Percentiles rank a stretch among this genome's conserved stretches.
Evolutionary conservation across 768 basidiomycete genomes (phyloP).

Genomic region (Lactifluus rugatus): DNA sequence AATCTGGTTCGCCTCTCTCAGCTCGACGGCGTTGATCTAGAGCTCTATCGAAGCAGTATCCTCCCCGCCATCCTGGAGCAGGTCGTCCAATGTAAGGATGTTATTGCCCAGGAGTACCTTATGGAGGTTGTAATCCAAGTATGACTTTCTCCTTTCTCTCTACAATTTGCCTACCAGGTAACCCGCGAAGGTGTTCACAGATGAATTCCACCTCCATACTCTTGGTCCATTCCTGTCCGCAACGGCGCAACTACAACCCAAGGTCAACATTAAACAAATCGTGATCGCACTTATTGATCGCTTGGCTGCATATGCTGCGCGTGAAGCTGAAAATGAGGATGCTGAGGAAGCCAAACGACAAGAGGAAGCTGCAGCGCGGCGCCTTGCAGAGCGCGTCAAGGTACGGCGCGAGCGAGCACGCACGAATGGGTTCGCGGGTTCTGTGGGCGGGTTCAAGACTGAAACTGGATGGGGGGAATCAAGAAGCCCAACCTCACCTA

Average conservation of each 20-base stretch:
- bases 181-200: constrained; percentile 78
- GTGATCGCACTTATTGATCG: constrained; percentile 97
- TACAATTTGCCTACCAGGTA: not conserved
- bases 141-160: constrained; percentile 18
- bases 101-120: constrained; percentile 96
- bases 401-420: constrained; percentile 55
- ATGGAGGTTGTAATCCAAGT: constrained; percentile 99
- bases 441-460: constrained; percentile 17
- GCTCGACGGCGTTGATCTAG: constrained; percentile 92
- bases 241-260: constrained; percentile 91
- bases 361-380: constrained; percentile 85
- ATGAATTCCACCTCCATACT: constrained; percentile 94
- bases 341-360: constrained; percentile 89
- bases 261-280: constrained; percentile 97
- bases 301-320: constrained; percentile 88
- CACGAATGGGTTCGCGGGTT: constrained; percentile 30
- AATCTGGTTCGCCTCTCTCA: constrained; percentile 94
- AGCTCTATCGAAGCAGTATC: constrained; percentile 78
- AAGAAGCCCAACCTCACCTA: constrained; percentile 22
- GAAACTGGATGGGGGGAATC: constrained; percentile 22
- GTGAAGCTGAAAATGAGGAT: constrained; percentile 94
- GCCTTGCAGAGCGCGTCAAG: constrained; percentile 82
- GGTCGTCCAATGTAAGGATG: constrained; percentile 96
- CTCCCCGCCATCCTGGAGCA: constrained; percentile 93
- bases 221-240: constrained; percentile 95